phyloP scores from a whole-genome alignment of 2,329 filamentous ascomycete genomes.

The Oidium heveae region DNA sequence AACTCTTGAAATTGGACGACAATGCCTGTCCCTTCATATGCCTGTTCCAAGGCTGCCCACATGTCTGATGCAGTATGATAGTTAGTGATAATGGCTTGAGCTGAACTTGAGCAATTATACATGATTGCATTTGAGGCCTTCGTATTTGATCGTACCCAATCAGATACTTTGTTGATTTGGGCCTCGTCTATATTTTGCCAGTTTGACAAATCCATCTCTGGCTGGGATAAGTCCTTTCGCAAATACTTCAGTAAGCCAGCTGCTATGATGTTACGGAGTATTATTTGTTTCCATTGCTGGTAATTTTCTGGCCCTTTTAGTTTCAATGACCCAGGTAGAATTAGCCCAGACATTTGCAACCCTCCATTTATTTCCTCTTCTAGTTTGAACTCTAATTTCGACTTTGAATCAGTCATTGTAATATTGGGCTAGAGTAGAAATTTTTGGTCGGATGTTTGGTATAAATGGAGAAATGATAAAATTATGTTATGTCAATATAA shows the following conservation, averaged over 20 bases:
- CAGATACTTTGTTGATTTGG: neutral
- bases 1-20: neutral
- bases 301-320: neutral
- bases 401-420: neutral
- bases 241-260: neutral
- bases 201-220: neutral
- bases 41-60: neutral
- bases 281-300: neutral
- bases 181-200: neutral
- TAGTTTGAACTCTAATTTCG: neutral
- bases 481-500: too few species aligned
- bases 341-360: neutral
- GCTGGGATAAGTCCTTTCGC: neutral
- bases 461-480: too few species aligned
- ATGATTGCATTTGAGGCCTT: neutral
- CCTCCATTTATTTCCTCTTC: neutral
- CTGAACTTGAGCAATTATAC: neutral
- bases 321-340: neutral
- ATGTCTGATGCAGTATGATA: neutral
- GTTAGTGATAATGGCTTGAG: neutral
- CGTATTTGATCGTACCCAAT: neutral
- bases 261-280: neutral
- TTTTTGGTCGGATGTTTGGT: too few species aligned
- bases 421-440: neutral
- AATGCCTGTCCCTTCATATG: conserved; percentile 1